Evolutionary conservation across 2,329 filamentous ascomycete species (phyloP), one percentile per base, ranked within the genome.

Genomic region (Cladorrhinum sp.): DNA sequence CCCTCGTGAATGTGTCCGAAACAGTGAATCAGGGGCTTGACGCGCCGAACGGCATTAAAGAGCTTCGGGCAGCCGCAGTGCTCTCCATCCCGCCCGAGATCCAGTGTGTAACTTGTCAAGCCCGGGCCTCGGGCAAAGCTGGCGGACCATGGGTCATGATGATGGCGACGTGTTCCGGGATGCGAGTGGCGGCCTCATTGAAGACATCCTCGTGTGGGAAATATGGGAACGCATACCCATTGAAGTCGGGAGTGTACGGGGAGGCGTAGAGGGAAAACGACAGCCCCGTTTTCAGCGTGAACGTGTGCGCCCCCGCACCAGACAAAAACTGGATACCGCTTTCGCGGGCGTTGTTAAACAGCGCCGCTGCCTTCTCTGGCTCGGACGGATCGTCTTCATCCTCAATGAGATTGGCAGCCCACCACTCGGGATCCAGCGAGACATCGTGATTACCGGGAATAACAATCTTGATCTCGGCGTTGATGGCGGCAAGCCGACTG

Each of bases 361-460:
- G 26, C 26, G 26, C 26, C 26, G 4, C 9, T 28, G 26, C 26
- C 26, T 28, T 28, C 9, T 28, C 68, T 1, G 64, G 61, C 0
- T 69, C 66, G 4, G 26, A 28, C 26, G 26, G 26, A 28, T 28
- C 26, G 26, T 28, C 26, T 9, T 28, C 26, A 28, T 28, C 26
- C 9, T 28, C 26, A 28, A 28, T 28, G 4, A 28, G 26, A 28
- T 28, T 0, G 68, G 66, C 0, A 68, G 66, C 1, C 42, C n/a
- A 54, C 74, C 26, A 28, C 9, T 28, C 9, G 26, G 26, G 9
- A 9, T 28, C 69, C 1, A 80, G 71, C 0, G 72, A 77, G 52
- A 77, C 75, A 65, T 86, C 82, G 65, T 85, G 82, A 61, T 84
- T 85, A 1, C 83, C 82, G 1, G 82, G 76, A 61, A 86, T 84